Percentiles rank a stretch among this genome's conserved stretches.
Conservation (phyloP, 2,329 filamentous ascomycete genomes). For the Colletotrichum plurivorum region DNA sequence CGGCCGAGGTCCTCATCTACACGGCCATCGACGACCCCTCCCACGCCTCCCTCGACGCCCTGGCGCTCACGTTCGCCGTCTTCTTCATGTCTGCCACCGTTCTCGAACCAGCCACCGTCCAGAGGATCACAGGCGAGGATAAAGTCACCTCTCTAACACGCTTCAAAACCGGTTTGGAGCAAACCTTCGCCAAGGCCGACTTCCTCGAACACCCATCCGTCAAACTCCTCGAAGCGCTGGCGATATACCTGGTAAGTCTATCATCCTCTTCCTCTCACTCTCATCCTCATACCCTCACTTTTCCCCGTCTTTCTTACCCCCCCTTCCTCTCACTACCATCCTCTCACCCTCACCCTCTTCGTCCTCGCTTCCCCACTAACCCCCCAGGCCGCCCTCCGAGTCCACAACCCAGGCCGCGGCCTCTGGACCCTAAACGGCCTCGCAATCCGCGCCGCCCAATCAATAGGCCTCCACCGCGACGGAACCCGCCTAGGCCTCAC, state of each 20-base stretch:
- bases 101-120: conserved; percentile 55
- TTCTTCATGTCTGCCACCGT: conserved; percentile 63
- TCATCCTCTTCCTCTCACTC: not conserved
- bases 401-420: conserved; percentile 51
- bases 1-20: conserved; percentile 50
- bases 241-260: conserved; percentile 54
- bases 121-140: conserved; percentile 43
- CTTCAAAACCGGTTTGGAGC: conserved; percentile 53
- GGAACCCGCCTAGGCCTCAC: conserved; percentile 48
- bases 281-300: too few species aligned
- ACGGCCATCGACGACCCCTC: conserved; percentile 49
- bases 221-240: conserved; percentile 51
- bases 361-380: not conserved
- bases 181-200: conserved; percentile 54
- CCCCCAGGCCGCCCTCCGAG: conserved; percentile 47
- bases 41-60: conserved; percentile 44
- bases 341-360: not conserved
- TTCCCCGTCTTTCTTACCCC: too few species aligned
- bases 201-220: conserved; percentile 57
- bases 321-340: too few species aligned
- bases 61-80: conserved; percentile 62
- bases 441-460: conserved; percentile 61
- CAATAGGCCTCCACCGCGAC: conserved; percentile 67
- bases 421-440: conserved; percentile 60
- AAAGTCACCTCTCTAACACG: conserved; percentile 44